phyloP scores from a whole-genome alignment of 129 eudicot species.

The Ambrosia artemisiifolia region DNA sequence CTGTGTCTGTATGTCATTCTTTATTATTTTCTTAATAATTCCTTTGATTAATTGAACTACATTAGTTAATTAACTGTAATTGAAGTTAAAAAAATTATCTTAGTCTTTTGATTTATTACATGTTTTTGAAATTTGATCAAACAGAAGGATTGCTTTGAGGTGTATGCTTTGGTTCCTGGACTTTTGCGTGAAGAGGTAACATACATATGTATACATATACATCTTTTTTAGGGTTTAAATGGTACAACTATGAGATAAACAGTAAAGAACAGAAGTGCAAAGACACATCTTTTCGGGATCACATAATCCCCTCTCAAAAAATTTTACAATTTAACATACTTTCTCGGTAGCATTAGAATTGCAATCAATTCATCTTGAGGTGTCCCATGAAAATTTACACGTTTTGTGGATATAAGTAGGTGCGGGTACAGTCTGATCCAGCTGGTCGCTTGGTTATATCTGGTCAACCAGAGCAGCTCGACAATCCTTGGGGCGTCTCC shows the following conservation, averaged over 20 bases:
- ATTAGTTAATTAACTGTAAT: background rate
- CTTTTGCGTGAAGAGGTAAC: slow-evolving; percentile 82
- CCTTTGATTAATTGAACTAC: background rate
- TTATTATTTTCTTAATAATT: background rate
- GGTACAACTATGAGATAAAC: background rate
- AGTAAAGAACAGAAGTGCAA: background rate
- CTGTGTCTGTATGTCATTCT: background rate
- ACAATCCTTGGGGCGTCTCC: slow-evolving; percentile 92
- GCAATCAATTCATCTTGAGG: background rate
- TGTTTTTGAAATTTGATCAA: slow-evolving; percentile 1
- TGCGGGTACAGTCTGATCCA: slow-evolving; percentile 96
- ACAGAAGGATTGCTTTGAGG: slow-evolving; percentile 98
- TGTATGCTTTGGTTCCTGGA: slow-evolving; percentile 97
- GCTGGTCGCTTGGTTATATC: slow-evolving; percentile 90
- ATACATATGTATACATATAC: background rate
- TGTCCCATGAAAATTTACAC: background rate
- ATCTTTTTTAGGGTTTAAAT: background rate
- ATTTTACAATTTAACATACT: background rate
- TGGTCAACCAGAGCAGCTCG: slow-evolving; percentile 87
- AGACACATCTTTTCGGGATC: background rate
- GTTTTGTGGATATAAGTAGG: slow-evolving; percentile 45
- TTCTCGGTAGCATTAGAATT: background rate
- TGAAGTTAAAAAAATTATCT: background rate
- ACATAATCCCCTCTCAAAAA: background rate
- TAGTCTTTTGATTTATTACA: slow-evolving; percentile 7